These are phyloP conservation scores for Jatropha podagrica DNA, from an alignment of 441 rosid species.

Conservation along the genomic window DNA sequence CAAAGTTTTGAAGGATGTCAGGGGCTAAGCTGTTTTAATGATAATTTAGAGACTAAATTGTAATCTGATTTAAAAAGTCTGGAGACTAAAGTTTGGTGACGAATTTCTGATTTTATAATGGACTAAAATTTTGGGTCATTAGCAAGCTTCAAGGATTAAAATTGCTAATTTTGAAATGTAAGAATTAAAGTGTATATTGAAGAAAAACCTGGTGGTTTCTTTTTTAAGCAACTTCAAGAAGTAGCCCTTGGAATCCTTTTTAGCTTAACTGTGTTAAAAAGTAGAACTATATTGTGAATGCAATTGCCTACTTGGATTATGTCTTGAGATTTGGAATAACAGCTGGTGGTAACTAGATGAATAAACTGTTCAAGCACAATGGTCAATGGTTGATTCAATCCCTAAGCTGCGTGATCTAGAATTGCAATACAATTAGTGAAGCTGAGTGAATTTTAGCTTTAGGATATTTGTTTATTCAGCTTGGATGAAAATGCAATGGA, in stretches of 20 bases:
- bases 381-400: neutral
- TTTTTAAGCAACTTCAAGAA: slow-evolving; percentile 1
- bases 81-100: too few species aligned
- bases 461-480: neutral
- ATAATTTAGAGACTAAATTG: too few species aligned
- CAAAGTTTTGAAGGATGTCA: too few species aligned
- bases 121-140: too few species aligned
- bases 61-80: too few species aligned
- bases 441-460: neutral
- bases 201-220: too few species aligned
- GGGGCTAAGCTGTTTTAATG: too few species aligned
- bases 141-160: too few species aligned
- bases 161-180: too few species aligned
- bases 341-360: neutral
- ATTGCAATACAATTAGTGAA: neutral
- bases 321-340: neutral
- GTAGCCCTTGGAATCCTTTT: neutral
- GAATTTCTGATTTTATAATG: too few species aligned
- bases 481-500: neutral
- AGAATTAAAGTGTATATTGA: too few species aligned
- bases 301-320: neutral
- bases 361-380: neutral
- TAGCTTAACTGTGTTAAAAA: neutral
- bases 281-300: too few species aligned
- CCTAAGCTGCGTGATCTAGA: neutral